Conservation (phyloP, 179 eudicot species). For the Drosera spatulata region DNA sequence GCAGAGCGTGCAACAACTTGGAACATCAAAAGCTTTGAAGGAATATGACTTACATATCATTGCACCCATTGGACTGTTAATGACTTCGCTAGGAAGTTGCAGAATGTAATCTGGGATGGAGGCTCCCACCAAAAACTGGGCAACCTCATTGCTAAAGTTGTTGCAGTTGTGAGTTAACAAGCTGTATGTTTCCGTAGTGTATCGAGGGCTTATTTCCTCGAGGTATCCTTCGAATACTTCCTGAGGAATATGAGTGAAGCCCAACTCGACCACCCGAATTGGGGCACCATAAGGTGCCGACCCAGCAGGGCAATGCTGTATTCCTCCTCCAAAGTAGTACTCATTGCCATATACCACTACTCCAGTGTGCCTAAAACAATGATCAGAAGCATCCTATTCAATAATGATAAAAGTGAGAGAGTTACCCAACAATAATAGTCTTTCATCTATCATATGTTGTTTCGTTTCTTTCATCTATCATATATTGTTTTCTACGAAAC, state of each 20-base stretch:
- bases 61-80: constrained; percentile 85
- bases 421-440: too few relatives aligned
- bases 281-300: constrained; percentile 84
- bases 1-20: too few relatives aligned
- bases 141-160: constrained; percentile 93
- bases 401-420: too few relatives aligned
- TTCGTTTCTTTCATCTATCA: too few relatives aligned
- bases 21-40: background rate
- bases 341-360: constrained; percentile 85
- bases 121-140: constrained; percentile 73
- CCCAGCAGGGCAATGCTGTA: constrained; percentile 61
- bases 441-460: too few relatives aligned
- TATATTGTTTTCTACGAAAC: too few relatives aligned
- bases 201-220: constrained; percentile 88
- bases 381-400: too few relatives aligned
- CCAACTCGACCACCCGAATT: constrained; percentile 59
- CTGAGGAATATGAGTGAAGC: constrained; percentile 78
- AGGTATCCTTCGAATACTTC: constrained; percentile 75
- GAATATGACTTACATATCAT: constrained; percentile 52
- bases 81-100: constrained; percentile 86
- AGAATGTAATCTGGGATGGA: constrained; percentile 80
- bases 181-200: constrained; percentile 83
- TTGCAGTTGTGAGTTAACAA: constrained; percentile 83
- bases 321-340: constrained; percentile 91
- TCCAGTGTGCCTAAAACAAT: constrained; percentile 73